Percentiles rank a stretch among this genome's conserved stretches.
These are phyloP conservation scores for Porogramme epimiltina DNA, from an alignment of 1,284 basidiomycete genomes.

Conservation along the genomic window DNA sequence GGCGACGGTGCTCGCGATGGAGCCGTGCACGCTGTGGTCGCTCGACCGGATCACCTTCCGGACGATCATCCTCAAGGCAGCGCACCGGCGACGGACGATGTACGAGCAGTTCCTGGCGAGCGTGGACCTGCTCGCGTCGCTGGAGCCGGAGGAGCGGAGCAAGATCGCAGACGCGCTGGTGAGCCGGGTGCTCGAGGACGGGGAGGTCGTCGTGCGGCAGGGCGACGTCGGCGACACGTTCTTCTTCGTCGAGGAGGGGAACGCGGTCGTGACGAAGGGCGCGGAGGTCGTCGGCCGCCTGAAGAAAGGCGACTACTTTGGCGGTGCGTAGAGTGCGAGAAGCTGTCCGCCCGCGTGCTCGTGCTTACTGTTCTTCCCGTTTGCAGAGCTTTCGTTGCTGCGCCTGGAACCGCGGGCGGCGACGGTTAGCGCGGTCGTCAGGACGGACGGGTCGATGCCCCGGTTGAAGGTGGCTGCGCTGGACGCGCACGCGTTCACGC, in stretches of 20 bases:
- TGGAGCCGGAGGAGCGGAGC: conserved; percentile 87
- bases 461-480: conserved; percentile 92
- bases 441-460: conserved; percentile 49
- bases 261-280: conserved; percentile 86
- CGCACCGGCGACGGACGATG: conserved; percentile 88
- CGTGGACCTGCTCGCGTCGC: conserved; percentile 87
- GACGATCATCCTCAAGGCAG: conserved; percentile 92
- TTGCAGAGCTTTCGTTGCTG: conserved; percentile 78
- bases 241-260: conserved; percentile 95
- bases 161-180: conserved; percentile 97
- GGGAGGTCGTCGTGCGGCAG: conserved; percentile 86
- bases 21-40: conserved; percentile 89
- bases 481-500: conserved; percentile 92
- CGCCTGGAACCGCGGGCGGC: conserved; percentile 89
- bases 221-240: conserved; percentile 97
- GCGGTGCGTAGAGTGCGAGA: conserved; percentile 61
- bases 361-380: neutral
- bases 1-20: conserved; percentile 88
- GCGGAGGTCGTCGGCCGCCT: conserved; percentile 75
- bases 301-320: conserved; percentile 96
- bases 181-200: conserved; percentile 80
- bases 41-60: conserved; percentile 98
- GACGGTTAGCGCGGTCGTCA: conserved; percentile 83
- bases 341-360: neutral
- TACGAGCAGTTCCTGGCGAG: conserved; percentile 94